phyloP scores from a whole-genome alignment of 345 rosid species.

The Arabidopsis suecica region DNA sequence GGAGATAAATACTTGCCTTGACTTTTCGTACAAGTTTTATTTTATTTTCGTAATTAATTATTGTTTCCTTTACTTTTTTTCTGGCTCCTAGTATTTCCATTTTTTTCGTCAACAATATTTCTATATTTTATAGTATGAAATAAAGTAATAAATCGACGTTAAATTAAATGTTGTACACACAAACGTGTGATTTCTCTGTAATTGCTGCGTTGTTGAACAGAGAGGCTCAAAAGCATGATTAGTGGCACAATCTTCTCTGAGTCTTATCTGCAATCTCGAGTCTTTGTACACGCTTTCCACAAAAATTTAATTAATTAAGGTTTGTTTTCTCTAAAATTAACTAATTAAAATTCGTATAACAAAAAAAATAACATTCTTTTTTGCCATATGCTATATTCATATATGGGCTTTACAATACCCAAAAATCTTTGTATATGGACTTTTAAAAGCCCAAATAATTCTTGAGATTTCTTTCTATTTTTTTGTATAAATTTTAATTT shows the following conservation, averaged over 20 bases:
- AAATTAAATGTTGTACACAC: not conserved
- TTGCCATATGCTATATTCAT: not conserved
- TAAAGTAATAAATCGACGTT: not conserved
- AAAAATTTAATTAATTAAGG: not conserved
- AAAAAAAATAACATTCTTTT: no score
- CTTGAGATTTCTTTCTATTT: no score
- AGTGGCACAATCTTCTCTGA: slow-evolving; percentile 5
- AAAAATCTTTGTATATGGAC: slow-evolving; percentile 9
- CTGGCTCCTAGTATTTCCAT: slow-evolving; percentile 2
- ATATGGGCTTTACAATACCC: slow-evolving; percentile 5
- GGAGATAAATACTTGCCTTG: slow-evolving; percentile 6
- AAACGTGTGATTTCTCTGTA: not conserved
- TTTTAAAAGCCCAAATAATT: slow-evolving; percentile 9
- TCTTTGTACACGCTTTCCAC: not conserved
- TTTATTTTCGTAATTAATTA: not conserved
- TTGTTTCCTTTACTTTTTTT: not conserved
- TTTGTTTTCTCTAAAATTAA: not conserved
- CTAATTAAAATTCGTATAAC: not conserved
- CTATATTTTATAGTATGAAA: not conserved
- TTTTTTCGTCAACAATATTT: not conserved
- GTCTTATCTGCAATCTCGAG: not conserved
- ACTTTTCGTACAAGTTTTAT: slow-evolving; percentile 17
- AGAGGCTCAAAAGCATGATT: not conserved
- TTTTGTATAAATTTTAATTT: not conserved
- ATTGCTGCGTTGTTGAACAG: slow-evolving; percentile 1